These are phyloP conservation scores for Acorus gramineus DNA, from an alignment of 106 monocot genomes.

Conservation along the genomic window DNA sequence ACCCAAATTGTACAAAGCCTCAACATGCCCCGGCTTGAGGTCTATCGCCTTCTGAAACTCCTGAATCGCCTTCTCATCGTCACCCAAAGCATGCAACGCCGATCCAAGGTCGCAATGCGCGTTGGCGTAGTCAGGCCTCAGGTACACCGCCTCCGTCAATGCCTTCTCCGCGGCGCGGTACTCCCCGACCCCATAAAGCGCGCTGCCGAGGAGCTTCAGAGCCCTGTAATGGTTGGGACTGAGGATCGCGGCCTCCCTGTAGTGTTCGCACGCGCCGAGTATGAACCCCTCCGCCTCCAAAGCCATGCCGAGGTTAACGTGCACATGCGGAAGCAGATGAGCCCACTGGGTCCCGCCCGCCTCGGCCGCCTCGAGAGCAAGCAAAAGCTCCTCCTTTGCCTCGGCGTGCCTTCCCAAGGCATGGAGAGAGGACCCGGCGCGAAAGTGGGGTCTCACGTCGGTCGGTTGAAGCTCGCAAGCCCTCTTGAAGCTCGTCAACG, in stretches of 20 bases:
- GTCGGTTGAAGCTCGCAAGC: slow-evolving; percentile 86
- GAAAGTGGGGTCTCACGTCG: slow-evolving; percentile 79
- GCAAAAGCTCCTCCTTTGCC: slow-evolving; percentile 86
- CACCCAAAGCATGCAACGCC: slow-evolving; percentile 73
- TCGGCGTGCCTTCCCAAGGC: slow-evolving; percentile 62
- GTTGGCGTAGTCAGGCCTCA: slow-evolving; percentile 72
- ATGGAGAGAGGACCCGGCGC: slow-evolving; percentile 66
- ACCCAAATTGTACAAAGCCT: slow-evolving; percentile 89
- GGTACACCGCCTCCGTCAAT: slow-evolving; percentile 69
- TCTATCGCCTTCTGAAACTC: slow-evolving; percentile 99
- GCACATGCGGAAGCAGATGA: slow-evolving; percentile 81
- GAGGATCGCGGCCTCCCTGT: slow-evolving; percentile 87
- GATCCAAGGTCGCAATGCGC: slow-evolving; percentile 94
- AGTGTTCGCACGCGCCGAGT: slow-evolving; percentile 88
- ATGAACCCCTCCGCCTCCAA: slow-evolving; percentile 92
- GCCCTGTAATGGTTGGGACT: slow-evolving; percentile 74
- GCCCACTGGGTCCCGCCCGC: slow-evolving; percentile 76
- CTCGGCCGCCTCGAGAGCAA: slow-evolving; percentile 85
- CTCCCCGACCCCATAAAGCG: slow-evolving; percentile 87
- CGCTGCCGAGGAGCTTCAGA: slow-evolving; percentile 84
- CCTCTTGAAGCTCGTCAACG: slow-evolving; percentile 62
- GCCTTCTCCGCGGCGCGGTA: slow-evolving; percentile 94
- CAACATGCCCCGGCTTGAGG: slow-evolving; percentile 83
- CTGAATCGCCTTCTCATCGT: slow-evolving; percentile 86
- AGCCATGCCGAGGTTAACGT: slow-evolving; percentile 81